A percentile compares a stretch with the other conserved stretches of the same genome.
Conservation (phyloP, 371 early-diverging fungal species). For the Mucor mucedo region DNA sequence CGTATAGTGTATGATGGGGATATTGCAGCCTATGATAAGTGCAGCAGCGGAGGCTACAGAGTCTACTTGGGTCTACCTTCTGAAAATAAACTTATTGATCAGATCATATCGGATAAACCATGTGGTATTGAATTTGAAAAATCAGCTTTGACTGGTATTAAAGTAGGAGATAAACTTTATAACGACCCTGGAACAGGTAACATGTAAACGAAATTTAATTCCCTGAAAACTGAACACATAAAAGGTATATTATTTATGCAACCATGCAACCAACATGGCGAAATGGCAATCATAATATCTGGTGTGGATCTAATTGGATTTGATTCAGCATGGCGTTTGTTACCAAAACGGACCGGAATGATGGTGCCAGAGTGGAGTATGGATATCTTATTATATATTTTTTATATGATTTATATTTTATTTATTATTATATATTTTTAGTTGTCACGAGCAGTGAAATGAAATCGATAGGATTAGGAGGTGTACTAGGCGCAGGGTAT, state of each 20-base stretch:
- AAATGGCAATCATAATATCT: conserved; percentile 49
- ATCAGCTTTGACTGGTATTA: conserved; percentile 29
- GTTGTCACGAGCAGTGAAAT: conserved; percentile 47
- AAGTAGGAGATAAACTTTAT: conserved; percentile 44
- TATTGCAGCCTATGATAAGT: too few species aligned
- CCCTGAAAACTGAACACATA: too few species aligned
- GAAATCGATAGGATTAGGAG: conserved; percentile 53
- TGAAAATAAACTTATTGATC: conserved; percentile 22
- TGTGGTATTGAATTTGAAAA: conserved; percentile 8
- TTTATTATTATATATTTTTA: not conserved
- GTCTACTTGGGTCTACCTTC: conserved; percentile 23
- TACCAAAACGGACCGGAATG: conserved; percentile 59
- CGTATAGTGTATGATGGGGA: too few species aligned
- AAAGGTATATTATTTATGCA: conserved; percentile 48
- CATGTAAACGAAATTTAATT: too few species aligned
- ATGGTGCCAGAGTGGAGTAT: conserved; percentile 60
- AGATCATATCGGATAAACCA: conserved; percentile 12
- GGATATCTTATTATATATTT: not conserved
- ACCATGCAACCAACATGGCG: conserved; percentile 24
- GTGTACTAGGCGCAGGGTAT: conserved; percentile 58
- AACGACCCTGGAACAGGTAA: conserved; percentile 55
- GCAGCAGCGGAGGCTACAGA: conserved; percentile 12
- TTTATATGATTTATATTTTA: not conserved
- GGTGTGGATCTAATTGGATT: conserved; percentile 49
- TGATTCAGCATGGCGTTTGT: conserved; percentile 43